Evolutionary conservation across 305 asterid genomes (phyloP).

Genomic region (Solanum chacoense): DNA sequence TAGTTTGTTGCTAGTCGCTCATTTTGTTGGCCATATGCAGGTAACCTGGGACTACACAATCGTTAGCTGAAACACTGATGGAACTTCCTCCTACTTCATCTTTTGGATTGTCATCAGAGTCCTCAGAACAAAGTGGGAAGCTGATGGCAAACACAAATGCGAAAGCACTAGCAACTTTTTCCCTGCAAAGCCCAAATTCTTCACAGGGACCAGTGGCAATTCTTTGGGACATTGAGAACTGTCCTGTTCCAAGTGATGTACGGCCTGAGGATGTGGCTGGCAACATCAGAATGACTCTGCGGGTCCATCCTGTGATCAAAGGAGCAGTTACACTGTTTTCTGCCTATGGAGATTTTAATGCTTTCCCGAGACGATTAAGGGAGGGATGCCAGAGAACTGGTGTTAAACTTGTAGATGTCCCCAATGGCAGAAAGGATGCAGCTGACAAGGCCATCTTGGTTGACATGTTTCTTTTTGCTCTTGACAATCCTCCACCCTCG

Average conservation of each 20-base stretch:
- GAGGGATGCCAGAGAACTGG: constrained; percentile 99
- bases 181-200: constrained; percentile 17
- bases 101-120: constrained; percentile 19
- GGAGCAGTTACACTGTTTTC: constrained; percentile 79
- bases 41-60: constrained; percentile 6
- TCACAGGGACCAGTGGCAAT: constrained; percentile 56
- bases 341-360: constrained; percentile 83
- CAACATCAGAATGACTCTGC: constrained; percentile 72
- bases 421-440: constrained; percentile 90
- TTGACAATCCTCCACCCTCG: constrained; percentile 89
- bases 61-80: constrained; percentile 18
- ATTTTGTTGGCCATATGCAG: constrained; percentile 8
- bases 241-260: constrained; percentile 82
- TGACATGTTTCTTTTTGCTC: constrained; percentile 96
- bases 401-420: constrained; percentile 81
- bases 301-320: constrained; percentile 55
- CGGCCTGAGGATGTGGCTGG: constrained; percentile 90
- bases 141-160: constrained; percentile 18
- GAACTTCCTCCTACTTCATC: constrained; percentile 28
- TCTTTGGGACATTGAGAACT: constrained; percentile 98
- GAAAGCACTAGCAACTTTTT: constrained; percentile 12
- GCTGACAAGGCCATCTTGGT: constrained; percentile 96
- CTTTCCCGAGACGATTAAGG: constrained; percentile 68
- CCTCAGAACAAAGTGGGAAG: constrained; percentile 21
- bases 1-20: not conserved